Evolutionary conservation across 116 monocot species (phyloP).

Genomic region (Posidonia oceanica): DNA sequence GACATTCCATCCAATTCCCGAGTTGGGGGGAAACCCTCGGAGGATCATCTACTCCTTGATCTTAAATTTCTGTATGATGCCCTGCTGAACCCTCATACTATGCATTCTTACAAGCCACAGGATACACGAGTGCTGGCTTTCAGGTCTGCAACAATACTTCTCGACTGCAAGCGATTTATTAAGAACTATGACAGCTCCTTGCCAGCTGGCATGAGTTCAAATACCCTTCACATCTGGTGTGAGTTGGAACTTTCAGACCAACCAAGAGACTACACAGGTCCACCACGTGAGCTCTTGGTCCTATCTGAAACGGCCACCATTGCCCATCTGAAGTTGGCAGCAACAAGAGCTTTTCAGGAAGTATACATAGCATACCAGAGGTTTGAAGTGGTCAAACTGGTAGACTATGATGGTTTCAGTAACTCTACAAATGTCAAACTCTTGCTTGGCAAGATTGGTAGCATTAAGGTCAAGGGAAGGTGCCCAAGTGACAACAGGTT

Average conservation of each 20-base stretch:
- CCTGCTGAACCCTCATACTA: slow-evolving; percentile 50
- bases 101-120: slow-evolving; percentile 39
- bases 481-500: slow-evolving; percentile 27
- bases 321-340: slow-evolving; percentile 54
- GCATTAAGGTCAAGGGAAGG: slow-evolving; percentile 33
- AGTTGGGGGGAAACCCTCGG: slow-evolving; percentile 13
- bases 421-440: slow-evolving; percentile 20
- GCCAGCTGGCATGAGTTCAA: slow-evolving; percentile 3
- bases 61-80: slow-evolving; percentile 57
- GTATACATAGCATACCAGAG: slow-evolving; percentile 59
- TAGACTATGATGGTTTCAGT: slow-evolving; percentile 15
- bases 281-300: slow-evolving; percentile 63
- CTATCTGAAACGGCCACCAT: slow-evolving; percentile 37
- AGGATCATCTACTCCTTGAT: slow-evolving; percentile 38
- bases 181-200: slow-evolving; percentile 35
- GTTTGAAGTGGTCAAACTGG: slow-evolving; percentile 48
- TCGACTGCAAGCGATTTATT: slow-evolving; percentile 89
- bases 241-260: slow-evolving; percentile 38
- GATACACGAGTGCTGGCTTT: slow-evolving; percentile 6
- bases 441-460: slow-evolving; percentile 22
- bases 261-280: slow-evolving; percentile 28
- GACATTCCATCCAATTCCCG: background rate
- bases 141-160: slow-evolving; percentile 36
- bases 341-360: slow-evolving; percentile 51
- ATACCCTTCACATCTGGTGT: slow-evolving; percentile 38